Percentiles rank a stretch among this genome's conserved stretches.
Evolutionary conservation across 208 protist species (phyloP).

Genomic region (Kentomonas sorsogonicus): DNA sequence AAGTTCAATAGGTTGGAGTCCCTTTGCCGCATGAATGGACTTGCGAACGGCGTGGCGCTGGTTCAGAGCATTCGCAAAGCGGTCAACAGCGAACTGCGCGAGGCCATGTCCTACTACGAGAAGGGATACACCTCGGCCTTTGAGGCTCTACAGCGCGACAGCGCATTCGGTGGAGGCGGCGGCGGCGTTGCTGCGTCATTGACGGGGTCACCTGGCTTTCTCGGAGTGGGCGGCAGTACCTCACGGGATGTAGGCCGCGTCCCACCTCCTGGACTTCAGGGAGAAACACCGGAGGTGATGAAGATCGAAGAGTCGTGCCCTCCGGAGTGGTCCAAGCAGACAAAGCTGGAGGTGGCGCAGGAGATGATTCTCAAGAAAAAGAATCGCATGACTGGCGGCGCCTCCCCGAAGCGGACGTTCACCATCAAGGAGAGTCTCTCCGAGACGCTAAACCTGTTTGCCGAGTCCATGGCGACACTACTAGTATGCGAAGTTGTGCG

Average conservation of each 20-base stretch:
- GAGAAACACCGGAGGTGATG: no score
- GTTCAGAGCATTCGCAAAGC: constrained; percentile 46
- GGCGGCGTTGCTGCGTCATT: no score
- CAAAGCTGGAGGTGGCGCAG: constrained; percentile 11
- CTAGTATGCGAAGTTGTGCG: constrained; percentile 82
- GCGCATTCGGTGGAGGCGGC: constrained; percentile 3
- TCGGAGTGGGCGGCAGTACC: no score
- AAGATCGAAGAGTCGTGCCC: constrained; percentile 24
- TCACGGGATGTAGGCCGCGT: no score
- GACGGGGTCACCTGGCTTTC: no score
- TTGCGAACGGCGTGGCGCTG: constrained; percentile 25
- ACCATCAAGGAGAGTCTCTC: constrained; percentile 40
- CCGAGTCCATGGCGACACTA: constrained; percentile 69
- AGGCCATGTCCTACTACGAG: constrained; percentile 59
- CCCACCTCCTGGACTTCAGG: no score
- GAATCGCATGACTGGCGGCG: not conserved
- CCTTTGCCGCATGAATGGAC: constrained; percentile 21
- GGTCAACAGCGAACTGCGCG: constrained; percentile 61
- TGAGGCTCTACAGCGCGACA: constrained; percentile 34
- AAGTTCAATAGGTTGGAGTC: constrained; percentile 62
- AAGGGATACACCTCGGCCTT: constrained; percentile 76
- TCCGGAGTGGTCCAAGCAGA: constrained; percentile 16
- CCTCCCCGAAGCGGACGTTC: constrained; percentile 5
- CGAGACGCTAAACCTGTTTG: constrained; percentile 49
- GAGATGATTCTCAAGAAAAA: constrained; percentile 9